Evolutionary conservation across 75 land plant species (phyloP).

Genomic region (Pinus albicaulis): DNA sequence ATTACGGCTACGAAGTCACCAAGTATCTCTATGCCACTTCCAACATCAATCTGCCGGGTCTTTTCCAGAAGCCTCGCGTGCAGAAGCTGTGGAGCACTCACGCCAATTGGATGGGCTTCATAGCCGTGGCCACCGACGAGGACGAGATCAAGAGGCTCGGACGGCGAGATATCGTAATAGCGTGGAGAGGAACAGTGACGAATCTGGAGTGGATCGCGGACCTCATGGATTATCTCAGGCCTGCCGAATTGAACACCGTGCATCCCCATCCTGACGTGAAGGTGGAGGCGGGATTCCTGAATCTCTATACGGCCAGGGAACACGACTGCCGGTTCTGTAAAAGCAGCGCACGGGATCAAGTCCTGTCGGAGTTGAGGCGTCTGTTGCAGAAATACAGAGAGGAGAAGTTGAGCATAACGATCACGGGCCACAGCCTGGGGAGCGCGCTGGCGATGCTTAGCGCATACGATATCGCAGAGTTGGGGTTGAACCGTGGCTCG

Average conservation of each 20-base stretch:
- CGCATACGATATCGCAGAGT: slow-evolving; percentile 23
- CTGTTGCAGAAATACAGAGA: slow-evolving; percentile 26
- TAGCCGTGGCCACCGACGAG: slow-evolving; percentile 63
- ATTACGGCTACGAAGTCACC: not conserved
- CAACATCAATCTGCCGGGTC: not conserved
- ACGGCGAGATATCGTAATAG: slow-evolving; percentile 73
- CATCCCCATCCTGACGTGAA: slow-evolving; percentile 23
- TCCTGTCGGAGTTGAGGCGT: slow-evolving; percentile 40
- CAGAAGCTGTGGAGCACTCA: not conserved
- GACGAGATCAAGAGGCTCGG: slow-evolving; percentile 69
- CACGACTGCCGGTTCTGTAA: slow-evolving; percentile 44
- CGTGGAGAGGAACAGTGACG: slow-evolving; percentile 79
- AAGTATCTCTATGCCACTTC: slow-evolving; percentile 14
- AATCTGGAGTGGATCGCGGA: slow-evolving; percentile 75
- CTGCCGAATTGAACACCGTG: not conserved
- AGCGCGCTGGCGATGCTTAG: slow-evolving; percentile 20
- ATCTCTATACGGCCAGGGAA: slow-evolving; percentile 59
- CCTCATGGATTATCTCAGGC: slow-evolving; percentile 21
- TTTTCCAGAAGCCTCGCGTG: not conserved
- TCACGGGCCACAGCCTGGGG: slow-evolving; percentile 27
- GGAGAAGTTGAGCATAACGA: slow-evolving; percentile 18
- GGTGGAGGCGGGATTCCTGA: slow-evolving; percentile 71
- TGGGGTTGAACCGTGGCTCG: not conserved
- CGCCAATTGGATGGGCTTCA: slow-evolving; percentile 69
- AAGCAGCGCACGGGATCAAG: slow-evolving; percentile 61